These are phyloP conservation scores for Pholiota microspora DNA, from an alignment of 768 basidiomycete species.

Conservation along the genomic window DNA sequence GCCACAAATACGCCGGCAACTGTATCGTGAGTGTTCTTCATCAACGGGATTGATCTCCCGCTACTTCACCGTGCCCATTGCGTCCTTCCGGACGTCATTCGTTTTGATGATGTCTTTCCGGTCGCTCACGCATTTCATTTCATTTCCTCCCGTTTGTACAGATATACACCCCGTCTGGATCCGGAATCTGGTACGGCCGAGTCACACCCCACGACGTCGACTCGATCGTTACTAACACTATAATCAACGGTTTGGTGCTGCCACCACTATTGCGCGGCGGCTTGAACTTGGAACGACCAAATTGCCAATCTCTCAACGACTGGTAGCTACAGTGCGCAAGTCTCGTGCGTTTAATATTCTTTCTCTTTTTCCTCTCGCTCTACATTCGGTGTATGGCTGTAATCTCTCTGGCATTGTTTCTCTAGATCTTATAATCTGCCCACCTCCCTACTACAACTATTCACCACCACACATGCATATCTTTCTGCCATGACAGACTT, in stretches of 20 bases:
- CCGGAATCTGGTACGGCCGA: slow-evolving; percentile 91
- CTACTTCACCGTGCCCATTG: background rate
- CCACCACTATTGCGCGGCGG: slow-evolving; percentile 87
- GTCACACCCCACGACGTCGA: slow-evolving; percentile 89
- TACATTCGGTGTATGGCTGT: background rate
- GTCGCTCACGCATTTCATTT: slow-evolving; percentile 4
- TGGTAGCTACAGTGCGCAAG: slow-evolving; percentile 46
- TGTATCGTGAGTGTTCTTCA: slow-evolving; percentile 66
- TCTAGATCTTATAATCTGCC: background rate
- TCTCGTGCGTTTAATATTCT: background rate
- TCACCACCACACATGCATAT: background rate
- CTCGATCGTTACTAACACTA: slow-evolving; percentile 82
- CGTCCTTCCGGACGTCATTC: background rate
- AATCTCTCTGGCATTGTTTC: background rate
- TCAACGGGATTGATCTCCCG: slow-evolving; percentile 2
- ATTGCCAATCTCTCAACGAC: slow-evolving; percentile 64
- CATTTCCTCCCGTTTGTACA: slow-evolving; percentile 26
- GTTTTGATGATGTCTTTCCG: background rate
- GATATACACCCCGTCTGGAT: slow-evolving; percentile 87
- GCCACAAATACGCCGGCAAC: slow-evolving; percentile 91
- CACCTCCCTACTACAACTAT: background rate
- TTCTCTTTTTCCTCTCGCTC: background rate
- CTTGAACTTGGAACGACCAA: slow-evolving; percentile 71
- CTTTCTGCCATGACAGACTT: background rate
- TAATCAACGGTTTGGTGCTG: slow-evolving; percentile 80